Conservation (phyloP, 2,329 filamentous ascomycete genomes). For the Ceratocystis destructans region DNA sequence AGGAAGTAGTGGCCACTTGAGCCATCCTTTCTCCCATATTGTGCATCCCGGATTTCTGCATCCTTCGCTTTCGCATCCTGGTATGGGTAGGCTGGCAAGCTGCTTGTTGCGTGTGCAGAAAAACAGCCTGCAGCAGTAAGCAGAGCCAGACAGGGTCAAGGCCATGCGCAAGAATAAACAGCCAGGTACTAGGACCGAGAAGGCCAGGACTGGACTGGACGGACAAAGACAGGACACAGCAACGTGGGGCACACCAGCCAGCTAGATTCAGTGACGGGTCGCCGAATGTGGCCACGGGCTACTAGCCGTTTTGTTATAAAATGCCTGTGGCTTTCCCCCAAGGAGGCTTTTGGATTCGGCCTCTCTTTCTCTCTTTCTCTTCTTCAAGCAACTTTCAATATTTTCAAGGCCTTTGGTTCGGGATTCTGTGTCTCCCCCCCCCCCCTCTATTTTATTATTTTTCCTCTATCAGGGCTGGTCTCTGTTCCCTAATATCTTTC, state of each 20-base stretch:
- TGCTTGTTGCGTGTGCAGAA: no score
- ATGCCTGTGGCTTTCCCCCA: no score
- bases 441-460: conserved; percentile 29
- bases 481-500: conserved; percentile 29
- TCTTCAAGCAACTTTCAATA: conserved; percentile 51
- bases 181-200: no score
- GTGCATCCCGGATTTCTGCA: not conserved
- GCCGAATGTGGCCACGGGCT: no score
- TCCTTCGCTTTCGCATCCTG: not conserved
- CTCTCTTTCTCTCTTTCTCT: conserved; percentile 31
- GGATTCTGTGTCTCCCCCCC: conserved; percentile 33
- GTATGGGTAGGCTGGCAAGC: not conserved
- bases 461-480: conserved; percentile 39
- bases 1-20: not conserved
- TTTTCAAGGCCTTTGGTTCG: conserved; percentile 37
- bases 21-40: not conserved
- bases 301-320: not conserved
- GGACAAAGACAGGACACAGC: no score
- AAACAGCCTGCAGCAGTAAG: no score
- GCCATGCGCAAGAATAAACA: no score
- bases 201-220: no score
- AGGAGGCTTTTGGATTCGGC: conserved; percentile 19
- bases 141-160: no score
- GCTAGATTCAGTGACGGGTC: no score
- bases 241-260: no score